Evolutionary conservation across 257 asterid genomes (phyloP).

Genomic region (Marsdenia floribunda): DNA sequence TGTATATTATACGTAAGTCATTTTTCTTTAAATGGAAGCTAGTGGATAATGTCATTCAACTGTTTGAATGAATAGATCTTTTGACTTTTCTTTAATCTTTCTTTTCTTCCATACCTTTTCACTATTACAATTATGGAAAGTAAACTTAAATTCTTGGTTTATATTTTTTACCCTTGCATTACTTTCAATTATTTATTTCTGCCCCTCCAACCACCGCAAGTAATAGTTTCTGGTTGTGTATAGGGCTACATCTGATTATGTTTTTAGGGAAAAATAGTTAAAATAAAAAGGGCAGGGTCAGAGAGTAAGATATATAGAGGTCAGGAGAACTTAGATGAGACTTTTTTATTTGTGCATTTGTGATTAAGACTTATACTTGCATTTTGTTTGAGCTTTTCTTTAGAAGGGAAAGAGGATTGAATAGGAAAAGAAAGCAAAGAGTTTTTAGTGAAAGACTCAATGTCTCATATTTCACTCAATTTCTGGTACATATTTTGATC

Average conservation of each 20-base stretch:
- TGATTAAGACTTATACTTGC: too few relatives aligned
- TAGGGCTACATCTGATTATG: not conserved
- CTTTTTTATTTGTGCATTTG: not conserved
- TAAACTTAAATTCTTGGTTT: not conserved
- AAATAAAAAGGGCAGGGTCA: not conserved
- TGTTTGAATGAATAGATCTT: not conserved
- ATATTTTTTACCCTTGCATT: not conserved
- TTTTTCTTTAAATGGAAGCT: not conserved
- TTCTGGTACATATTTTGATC: not conserved
- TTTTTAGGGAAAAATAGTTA: not conserved
- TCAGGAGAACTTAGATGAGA: not conserved
- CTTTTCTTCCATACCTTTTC: not conserved
- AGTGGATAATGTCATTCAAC: not conserved
- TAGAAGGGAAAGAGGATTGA: not conserved
- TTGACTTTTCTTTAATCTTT: not conserved
- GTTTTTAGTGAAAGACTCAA: not conserved
- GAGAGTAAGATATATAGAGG: not conserved
- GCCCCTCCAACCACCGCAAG: not conserved
- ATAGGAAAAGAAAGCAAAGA: not conserved
- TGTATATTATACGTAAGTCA: slow-evolving; percentile 80
- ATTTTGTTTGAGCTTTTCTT: not conserved
- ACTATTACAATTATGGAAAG: not conserved
- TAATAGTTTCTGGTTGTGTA: not conserved
- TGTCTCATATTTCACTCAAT: not conserved
- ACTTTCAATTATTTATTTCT: not conserved